Conservation (phyloP, 768 basidiomycete genomes). For the Pleurotus platypus region DNA sequence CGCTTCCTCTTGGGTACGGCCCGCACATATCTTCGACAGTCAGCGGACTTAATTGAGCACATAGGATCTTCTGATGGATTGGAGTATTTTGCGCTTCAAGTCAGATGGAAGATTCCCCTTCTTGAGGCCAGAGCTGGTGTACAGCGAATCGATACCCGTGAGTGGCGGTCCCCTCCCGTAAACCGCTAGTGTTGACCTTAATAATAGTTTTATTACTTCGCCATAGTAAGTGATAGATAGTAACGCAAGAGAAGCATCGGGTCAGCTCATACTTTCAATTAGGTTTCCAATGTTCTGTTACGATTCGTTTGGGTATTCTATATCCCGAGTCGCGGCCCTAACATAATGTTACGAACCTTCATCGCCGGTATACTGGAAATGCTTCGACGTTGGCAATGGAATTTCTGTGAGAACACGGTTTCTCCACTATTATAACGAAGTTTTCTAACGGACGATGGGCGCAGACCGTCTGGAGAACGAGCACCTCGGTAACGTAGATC, state of each 20-base stretch:
- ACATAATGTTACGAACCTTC: constrained; percentile 57
- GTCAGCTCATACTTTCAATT: neutral
- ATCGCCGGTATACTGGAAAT: constrained; percentile 72
- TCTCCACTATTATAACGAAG: neutral
- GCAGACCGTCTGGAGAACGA: constrained; percentile 85
- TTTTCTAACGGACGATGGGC: constrained; percentile 52
- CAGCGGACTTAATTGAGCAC: neutral
- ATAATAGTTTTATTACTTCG: constrained; percentile 69
- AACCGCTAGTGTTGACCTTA: neutral
- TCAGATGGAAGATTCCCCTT: constrained; percentile 51
- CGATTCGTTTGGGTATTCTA: constrained; percentile 86
- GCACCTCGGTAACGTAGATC: constrained; percentile 90
- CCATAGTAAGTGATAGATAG: constrained; percentile 48
- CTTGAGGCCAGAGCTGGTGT: constrained; percentile 74
- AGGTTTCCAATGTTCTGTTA: constrained; percentile 70
- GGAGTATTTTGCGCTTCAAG: constrained; percentile 65
- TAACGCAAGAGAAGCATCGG: neutral
- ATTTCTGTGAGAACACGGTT: constrained; percentile 64
- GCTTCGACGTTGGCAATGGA: constrained; percentile 85
- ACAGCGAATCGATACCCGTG: constrained; percentile 59
- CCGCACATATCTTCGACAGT: neutral
- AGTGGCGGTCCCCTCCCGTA: constrained; percentile 14
- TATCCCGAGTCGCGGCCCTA: constrained; percentile 49
- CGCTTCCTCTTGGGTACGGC: constrained; percentile 70
- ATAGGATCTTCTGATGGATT: constrained; percentile 88